Evolutionary conservation across 805 yeast genomes (phyloP).

Genomic region (Candida ortonii): DNA sequence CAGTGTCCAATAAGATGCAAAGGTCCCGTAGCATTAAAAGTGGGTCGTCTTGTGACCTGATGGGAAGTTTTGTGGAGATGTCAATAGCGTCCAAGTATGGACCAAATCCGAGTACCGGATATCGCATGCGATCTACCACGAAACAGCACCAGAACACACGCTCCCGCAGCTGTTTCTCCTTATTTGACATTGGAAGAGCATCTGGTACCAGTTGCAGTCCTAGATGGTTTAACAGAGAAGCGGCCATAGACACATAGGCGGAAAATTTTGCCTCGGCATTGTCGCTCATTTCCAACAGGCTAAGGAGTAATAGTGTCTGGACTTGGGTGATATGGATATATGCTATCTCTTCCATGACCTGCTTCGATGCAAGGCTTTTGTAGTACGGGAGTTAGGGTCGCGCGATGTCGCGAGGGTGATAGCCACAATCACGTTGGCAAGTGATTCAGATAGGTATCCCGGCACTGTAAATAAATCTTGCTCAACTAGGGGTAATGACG

Average conservation of each 20-base stretch:
- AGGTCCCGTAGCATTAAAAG: constrained; percentile 3
- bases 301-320: constrained; percentile 2
- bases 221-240: constrained; percentile 1
- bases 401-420: neutral
- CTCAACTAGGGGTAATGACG: constrained; percentile 1
- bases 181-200: neutral
- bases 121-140: constrained; percentile 1
- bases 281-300: constrained; percentile 1
- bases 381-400: neutral
- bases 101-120: constrained; percentile 1
- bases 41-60: neutral
- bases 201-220: constrained; percentile 3
- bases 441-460: neutral
- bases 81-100: constrained; percentile 2
- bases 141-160: constrained; percentile 3
- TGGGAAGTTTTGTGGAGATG: constrained; percentile 10
- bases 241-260: constrained; percentile 1
- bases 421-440: constrained; percentile 1
- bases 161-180: constrained; percentile 3
- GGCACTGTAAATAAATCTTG: constrained; percentile 1
- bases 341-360: constrained; percentile 3
- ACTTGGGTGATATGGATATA: constrained; percentile 2
- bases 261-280: constrained; percentile 1
- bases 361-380: constrained; percentile 1
- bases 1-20: constrained; percentile 4